Evolutionary conservation across 2,329 filamentous ascomycete genomes (phyloP), one percentile per base, ranked within the genome.

Genomic region (Aspergillus sclerotialis): DNA sequence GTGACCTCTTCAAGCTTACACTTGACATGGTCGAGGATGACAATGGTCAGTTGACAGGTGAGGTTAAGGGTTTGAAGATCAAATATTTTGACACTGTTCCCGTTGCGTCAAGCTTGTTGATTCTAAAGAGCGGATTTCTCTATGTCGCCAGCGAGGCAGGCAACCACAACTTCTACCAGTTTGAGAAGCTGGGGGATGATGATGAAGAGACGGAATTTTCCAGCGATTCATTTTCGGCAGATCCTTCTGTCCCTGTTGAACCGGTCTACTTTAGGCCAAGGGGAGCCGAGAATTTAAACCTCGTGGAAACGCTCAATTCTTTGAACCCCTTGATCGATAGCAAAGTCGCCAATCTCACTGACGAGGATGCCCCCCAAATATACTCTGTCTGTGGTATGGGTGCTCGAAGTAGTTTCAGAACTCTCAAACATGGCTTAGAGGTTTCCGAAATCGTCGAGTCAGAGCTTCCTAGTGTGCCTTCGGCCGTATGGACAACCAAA

Each of bases 21-120:
- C 80, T 98, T 40, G 88, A 95, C 44, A 90, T 95, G 80, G 74
- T 80, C 7, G 82, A 89, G 48, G 85, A 94, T 49, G 56, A 82
- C 1, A 76, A 84, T 30, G 86, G 83, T 9, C 80, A 86, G 39
- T 70, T 81, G 1, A 90, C 84, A 1, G 83, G 84, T 18, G 85
- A 92, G 53, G 89, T 96, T 2, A 77, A 76, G 50, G 75, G 80
- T 38, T 68, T 98, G 38, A 92, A 87, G 60, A 85, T 99, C 64
- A 95, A 95, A 60, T 98, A 96, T 61, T 98, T 96, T 50, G 92
- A 98, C 52, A 98, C 92, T 0, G 84, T 95, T 3, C 90, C 93
- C 0, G 72, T 94, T 24, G 87, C 89, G 1, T 81, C 84, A 0
- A 93, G 78, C 54, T 74, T 99, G 28, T 87, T 88, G 58, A 94